A percentile compares a stretch with the other conserved stretches of the same genome.
phyloP scores from a whole-genome alignment of 352 stramenopile species.

The Pythium sukuiense region DNA sequence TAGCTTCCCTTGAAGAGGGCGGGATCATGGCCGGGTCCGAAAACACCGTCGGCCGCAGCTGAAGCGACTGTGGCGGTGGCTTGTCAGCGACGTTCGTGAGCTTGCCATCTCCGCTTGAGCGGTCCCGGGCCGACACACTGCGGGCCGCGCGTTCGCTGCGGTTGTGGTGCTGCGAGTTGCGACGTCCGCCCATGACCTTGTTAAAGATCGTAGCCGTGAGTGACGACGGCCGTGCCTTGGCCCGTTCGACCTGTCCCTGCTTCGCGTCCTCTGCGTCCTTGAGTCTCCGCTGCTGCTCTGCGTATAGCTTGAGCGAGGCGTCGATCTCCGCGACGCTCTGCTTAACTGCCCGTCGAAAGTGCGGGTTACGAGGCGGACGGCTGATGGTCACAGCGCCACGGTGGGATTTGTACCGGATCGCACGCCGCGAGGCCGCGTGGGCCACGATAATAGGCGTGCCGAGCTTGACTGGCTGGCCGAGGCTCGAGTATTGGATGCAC shows the following conservation, averaged over 20 bases:
- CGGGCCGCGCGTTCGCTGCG: not conserved
- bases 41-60: constrained; percentile 12
- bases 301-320: constrained; percentile 29
- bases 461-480: constrained; percentile 63
- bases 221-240: constrained; percentile 11
- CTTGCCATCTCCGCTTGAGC: not conserved
- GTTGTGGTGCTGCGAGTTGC: not conserved
- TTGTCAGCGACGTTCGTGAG: not conserved
- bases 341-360: constrained; percentile 58
- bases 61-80: constrained; percentile 10
- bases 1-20: not conserved
- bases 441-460: constrained; percentile 54
- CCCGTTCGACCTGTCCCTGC: not conserved
- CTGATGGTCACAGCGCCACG: constrained; percentile 64
- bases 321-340: constrained; percentile 52
- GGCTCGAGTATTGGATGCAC: constrained; percentile 45
- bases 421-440: constrained; percentile 59
- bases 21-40: constrained; percentile 13
- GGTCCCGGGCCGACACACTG: constrained; percentile 9
- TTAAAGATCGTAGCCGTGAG: constrained; percentile 24
- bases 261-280: constrained; percentile 3
- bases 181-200: constrained; percentile 9
- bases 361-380: constrained; percentile 64
- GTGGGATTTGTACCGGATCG: constrained; percentile 61
- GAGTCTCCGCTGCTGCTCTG: constrained; percentile 5